These are phyloP conservation scores for Hypoxylon sp. DNA, from an alignment of 2,329 filamentous ascomycete species.

Conservation along the genomic window DNA sequence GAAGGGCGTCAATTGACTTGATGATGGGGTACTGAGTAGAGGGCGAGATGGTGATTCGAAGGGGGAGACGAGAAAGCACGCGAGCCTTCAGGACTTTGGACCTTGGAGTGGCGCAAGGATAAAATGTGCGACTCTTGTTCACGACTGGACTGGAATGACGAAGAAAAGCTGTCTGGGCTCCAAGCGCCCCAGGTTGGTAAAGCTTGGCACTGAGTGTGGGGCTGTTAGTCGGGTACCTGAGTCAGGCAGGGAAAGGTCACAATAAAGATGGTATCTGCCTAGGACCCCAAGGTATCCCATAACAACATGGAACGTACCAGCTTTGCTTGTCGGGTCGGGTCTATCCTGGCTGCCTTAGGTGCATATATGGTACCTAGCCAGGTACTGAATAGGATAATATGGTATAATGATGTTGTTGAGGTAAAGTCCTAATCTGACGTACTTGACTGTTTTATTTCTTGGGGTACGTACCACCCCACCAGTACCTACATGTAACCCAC, in stretches of 20 bases:
- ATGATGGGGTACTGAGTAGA: neutral
- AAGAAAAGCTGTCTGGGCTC: conserved; percentile 9
- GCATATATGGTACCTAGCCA: no score
- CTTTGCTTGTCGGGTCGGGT: neutral
- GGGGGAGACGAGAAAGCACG: neutral
- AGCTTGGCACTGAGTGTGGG: neutral
- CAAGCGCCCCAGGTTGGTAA: no score
- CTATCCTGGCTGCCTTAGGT: conserved; percentile 17
- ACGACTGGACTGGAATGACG: conserved; percentile 24
- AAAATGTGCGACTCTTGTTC: conserved; percentile 20
- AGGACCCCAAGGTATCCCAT: neutral
- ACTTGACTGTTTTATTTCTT: no score
- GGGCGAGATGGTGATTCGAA: conserved; percentile 3
- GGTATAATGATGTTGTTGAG: no score
- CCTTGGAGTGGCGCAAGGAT: conserved; percentile 19
- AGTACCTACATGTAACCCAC: no score
- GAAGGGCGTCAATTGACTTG: conserved; percentile 1
- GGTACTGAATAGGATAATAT: no score
- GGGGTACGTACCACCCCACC: no score
- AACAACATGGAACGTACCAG: neutral
- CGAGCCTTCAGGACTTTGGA: conserved; percentile 7
- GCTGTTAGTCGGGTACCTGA: neutral
- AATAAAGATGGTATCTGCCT: no score
- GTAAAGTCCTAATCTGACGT: no score
- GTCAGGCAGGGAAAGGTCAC: neutral